These are phyloP conservation scores for Didymellaceae sp. DNA, from an alignment of 2,329 filamentous ascomycete genomes.

Conservation along the genomic window DNA sequence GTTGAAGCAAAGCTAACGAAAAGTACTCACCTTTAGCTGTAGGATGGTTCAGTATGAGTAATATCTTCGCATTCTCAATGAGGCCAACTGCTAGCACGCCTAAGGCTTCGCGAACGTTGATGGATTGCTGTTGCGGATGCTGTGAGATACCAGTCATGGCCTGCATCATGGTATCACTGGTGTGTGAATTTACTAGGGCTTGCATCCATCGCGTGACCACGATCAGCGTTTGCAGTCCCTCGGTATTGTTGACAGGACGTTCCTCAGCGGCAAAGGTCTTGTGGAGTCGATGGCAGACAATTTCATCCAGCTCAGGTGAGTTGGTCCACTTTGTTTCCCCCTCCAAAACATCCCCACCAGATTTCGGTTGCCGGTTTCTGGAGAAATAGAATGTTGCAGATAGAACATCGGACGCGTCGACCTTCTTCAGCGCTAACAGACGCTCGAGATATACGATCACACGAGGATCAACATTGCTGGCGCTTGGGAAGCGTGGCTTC, in stretches of 20 bases:
- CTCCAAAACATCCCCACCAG: constrained; percentile 24
- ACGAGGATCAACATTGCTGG: constrained; percentile 43
- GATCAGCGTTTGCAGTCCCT: constrained; percentile 40
- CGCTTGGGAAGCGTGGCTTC: constrained; percentile 35
- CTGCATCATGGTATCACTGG: constrained; percentile 49
- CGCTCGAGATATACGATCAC: constrained; percentile 45
- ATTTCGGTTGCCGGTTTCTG: constrained; percentile 40
- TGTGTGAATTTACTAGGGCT: constrained; percentile 48
- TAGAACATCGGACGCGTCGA: constrained; percentile 47
- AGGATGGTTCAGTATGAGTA: constrained; percentile 61
- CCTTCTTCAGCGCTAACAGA: constrained; percentile 39
- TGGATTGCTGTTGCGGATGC: constrained; percentile 62
- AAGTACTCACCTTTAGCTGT: constrained; percentile 58
- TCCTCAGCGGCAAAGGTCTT: constrained; percentile 45
- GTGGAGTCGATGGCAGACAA: constrained; percentile 46
- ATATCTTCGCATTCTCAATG: constrained; percentile 64
- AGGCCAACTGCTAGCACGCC: constrained; percentile 68
- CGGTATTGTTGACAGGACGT: constrained; percentile 38
- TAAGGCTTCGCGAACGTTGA: constrained; percentile 68
- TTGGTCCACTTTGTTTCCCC: constrained; percentile 40
- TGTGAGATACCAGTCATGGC: constrained; percentile 51
- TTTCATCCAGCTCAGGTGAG: constrained; percentile 47
- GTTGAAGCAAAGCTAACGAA: neutral
- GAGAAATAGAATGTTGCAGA: constrained; percentile 43
- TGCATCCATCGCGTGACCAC: constrained; percentile 49